Evolutionary conservation across 2,329 filamentous ascomycete species (phyloP).

Genomic region (Cucurbitaria berberidis): DNA sequence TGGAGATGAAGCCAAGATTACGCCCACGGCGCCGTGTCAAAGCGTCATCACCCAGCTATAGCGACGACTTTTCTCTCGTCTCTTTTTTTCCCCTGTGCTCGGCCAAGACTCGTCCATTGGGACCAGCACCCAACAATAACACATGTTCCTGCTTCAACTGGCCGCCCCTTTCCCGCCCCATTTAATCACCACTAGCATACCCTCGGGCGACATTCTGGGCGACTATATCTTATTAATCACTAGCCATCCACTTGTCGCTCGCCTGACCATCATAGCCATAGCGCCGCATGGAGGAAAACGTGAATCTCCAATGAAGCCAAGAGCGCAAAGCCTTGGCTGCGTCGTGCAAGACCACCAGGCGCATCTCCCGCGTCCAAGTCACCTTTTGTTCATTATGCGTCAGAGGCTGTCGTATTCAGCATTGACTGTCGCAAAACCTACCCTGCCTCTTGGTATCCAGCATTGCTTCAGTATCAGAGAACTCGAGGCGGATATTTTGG

Average conservation of each 20-base stretch:
- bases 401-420: not conserved
- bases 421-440: not conserved
- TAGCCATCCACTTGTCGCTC: not conserved
- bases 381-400: conserved; percentile 3
- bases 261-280: conserved; percentile 12
- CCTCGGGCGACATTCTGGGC: conserved; percentile 9
- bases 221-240: not conserved
- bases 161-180: not conserved
- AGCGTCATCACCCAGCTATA: conserved; percentile 16
- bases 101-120: no score
- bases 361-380: conserved; percentile 3
- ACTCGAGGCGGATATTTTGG: not conserved
- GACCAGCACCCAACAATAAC: conserved; percentile 8
- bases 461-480: not conserved
- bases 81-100: no score
- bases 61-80: not conserved
- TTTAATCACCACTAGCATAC: conserved; percentile 16
- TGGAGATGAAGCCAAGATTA: conserved; percentile 24
- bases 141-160: conserved; percentile 9
- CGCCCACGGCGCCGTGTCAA: conserved; percentile 17
- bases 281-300: conserved; percentile 3
- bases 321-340: conserved; percentile 19
- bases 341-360: conserved; percentile 2
- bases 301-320: conserved; percentile 15
- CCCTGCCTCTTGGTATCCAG: not conserved